These are phyloP conservation scores for Lactarius tabidus DNA, from an alignment of 768 basidiomycete species.

Conservation along the genomic window DNA sequence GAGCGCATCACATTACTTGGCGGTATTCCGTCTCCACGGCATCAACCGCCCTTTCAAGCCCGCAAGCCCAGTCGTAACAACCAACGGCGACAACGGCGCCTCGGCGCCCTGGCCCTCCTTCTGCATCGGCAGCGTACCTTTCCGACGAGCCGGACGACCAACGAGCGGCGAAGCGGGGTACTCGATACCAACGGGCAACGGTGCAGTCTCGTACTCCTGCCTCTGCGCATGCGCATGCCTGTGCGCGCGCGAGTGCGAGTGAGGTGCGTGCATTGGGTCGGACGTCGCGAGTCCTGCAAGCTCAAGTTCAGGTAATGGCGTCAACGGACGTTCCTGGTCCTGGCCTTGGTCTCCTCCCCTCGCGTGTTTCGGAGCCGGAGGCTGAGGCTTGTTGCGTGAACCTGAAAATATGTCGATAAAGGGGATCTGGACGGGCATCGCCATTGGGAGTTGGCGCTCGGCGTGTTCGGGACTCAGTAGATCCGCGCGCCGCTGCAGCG, in stretches of 20 bases:
- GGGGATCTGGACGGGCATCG: background rate
- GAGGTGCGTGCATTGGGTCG: background rate
- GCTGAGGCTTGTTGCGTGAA: constrained; percentile 6
- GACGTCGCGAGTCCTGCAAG: background rate
- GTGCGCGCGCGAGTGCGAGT: background rate
- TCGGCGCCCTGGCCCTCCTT: background rate
- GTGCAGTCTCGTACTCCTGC: constrained; percentile 20
- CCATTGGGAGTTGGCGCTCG: constrained; percentile 22
- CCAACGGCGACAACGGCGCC: constrained; percentile 3
- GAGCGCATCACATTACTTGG: constrained; percentile 9
- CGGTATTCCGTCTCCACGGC: constrained; percentile 19
- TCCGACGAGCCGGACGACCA: background rate
- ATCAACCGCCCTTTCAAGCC: constrained; percentile 6
- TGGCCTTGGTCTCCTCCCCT: no score
- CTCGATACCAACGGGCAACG: constrained; percentile 14
- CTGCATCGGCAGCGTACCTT: background rate
- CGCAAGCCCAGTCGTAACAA: constrained; percentile 3
- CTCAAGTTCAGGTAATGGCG: constrained; percentile 13
- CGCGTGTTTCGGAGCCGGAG: background rate
- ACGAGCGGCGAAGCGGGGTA: constrained; percentile 21
- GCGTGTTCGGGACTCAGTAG: constrained; percentile 33
- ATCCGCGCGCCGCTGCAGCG: constrained; percentile 24
- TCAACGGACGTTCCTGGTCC: background rate
- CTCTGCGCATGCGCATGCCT: background rate
- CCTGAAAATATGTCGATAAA: background rate